Base-by-base conservation (phyloP, 2,329 filamentous ascomycete species). In the Sporothrix humicola region DNA sequence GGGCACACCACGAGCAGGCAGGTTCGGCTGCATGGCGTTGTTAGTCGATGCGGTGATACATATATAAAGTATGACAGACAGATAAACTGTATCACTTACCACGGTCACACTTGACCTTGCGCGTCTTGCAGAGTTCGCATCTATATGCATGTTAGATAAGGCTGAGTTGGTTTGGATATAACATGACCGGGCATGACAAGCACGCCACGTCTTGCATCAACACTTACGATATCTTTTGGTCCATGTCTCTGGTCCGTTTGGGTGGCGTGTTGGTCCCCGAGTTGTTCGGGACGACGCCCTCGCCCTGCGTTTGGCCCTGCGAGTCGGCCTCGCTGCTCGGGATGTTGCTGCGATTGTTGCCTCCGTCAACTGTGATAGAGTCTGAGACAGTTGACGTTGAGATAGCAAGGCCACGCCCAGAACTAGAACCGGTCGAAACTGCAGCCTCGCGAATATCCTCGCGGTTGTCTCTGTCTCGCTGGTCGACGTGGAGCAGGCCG, bases 71-170 rank as follows among this genome's bases (percentile, higher is more conserved):
- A 66, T 23, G n/a, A 26, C 37, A 66, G 17, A 13, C 26, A 42
- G 65, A 13, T 3, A 17, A 9, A 23, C 31, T 7, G 31, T 37
- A 37, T 37, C 31, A 74, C 70, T 6, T 70, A 72, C 70, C 73
- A 73, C 92, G 88, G 82, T 95, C 92, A 81, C 91, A 93, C 86
- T 92, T 92, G 54, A 91, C 90, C 88, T 95, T 95, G 83, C 92
- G 87, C 81, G 92, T 90, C 82, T 94, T 94, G 84, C 92, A 94
- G 72, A 92, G 86, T 82, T 95, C 93, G 79, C 92, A 91, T 87
- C 75, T 85, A 77, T 23, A 37, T 12, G 44, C 10, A 23, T 13
- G 61, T 66, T 66, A 66, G 61, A 66, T 46, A 66, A 66, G 61
- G 42, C 42, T 63, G 59, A 13, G 17, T 8, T 26, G 23, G 13